Base-by-base conservation (phyloP, 2,329 filamentous ascomycete genomes). In the Penicillium occitanis region DNA sequence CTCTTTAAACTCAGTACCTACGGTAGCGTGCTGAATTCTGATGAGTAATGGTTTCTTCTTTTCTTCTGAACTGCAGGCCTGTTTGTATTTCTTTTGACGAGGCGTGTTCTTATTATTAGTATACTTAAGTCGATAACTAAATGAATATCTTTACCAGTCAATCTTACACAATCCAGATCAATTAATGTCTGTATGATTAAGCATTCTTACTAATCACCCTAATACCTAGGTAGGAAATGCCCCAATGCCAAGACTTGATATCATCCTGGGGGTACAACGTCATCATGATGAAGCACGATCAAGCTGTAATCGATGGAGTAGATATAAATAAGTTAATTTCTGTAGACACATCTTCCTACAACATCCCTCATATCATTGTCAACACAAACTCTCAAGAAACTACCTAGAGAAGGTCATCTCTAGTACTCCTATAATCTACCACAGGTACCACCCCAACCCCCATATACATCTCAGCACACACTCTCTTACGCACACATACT, bases 231-330 rank as follows among this genome's bases (percentile, higher is more conserved):
- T 17, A 28, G 40, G 57, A 10, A 33, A 19, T 33, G 14, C 22
- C 67, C 57, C 1, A 57, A 28, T 60, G 57, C 57, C 57, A 44
- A 60, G 57, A n/a, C 57, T 59, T 46, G 40, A 46, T 60, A 60
- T 46, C 57, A 60, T 46, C 30, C 46, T 40, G 19, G 50, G 44
- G 53, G 37, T n/a, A 30, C 53, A 48, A 65, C 55, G 63, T 59
- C 42, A 58, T 60, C 19, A 65, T 65, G 63, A 61, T 48, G 55
- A 60, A 58, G 33, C 46, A 35, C 11, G 19, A 22, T 30, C 28
- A 53, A 33, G 4, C 50, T 53, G 50, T 19, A 53, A 53, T 57
- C n/a, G 5, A 37, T 37, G 1, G 5, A 57, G 33, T 4, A 37
- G 30, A 57, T 57, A 37, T 57, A 57, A 57, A 40, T 37, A 30